A percentile compares a stretch with the other conserved stretches of the same genome.
These are phyloP conservation scores for Cyberlindnera suaveolens DNA, from an alignment of 805 yeast genomes.

Conservation along the genomic window DNA sequence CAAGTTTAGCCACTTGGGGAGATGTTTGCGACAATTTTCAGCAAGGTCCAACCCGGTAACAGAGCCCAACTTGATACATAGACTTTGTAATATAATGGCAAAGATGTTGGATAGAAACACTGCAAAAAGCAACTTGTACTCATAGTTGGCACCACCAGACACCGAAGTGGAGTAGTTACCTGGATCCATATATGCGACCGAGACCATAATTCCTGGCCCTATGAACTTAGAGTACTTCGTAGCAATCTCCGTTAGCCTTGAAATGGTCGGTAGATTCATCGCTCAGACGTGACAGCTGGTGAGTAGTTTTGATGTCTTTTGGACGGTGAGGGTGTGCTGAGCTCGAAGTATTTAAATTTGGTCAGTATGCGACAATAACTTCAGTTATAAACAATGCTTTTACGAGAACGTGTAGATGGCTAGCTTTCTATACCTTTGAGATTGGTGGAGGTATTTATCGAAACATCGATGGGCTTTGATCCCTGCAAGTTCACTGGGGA, in stretches of 20 bases:
- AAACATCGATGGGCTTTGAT: too few species aligned
- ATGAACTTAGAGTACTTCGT: slow-evolving; percentile 51
- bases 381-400: too few species aligned
- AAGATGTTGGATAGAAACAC: slow-evolving; percentile 62
- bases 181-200: slow-evolving; percentile 81
- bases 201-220: slow-evolving; percentile 77
- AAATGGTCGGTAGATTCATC: neutral
- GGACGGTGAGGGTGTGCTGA: too few species aligned
- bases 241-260: slow-evolving; percentile 14
- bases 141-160: slow-evolving; percentile 69
- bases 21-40: slow-evolving; percentile 62
- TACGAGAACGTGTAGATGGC: too few species aligned
- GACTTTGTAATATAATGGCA: slow-evolving; percentile 65
- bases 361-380: too few species aligned
- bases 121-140: slow-evolving; percentile 60
- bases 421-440: too few species aligned
- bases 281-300: neutral
- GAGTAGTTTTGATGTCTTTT: too few species aligned
- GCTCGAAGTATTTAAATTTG: too few species aligned
- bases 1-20: slow-evolving; percentile 55
- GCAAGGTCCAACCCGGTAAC: slow-evolving; percentile 79
- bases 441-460: too few species aligned
- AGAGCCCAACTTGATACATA: slow-evolving; percentile 70
- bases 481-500: too few species aligned
- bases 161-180: slow-evolving; percentile 83